Evolutionary conservation across 2,329 filamentous ascomycete species (phyloP).

Genomic region (Sarocladium strictum): DNA sequence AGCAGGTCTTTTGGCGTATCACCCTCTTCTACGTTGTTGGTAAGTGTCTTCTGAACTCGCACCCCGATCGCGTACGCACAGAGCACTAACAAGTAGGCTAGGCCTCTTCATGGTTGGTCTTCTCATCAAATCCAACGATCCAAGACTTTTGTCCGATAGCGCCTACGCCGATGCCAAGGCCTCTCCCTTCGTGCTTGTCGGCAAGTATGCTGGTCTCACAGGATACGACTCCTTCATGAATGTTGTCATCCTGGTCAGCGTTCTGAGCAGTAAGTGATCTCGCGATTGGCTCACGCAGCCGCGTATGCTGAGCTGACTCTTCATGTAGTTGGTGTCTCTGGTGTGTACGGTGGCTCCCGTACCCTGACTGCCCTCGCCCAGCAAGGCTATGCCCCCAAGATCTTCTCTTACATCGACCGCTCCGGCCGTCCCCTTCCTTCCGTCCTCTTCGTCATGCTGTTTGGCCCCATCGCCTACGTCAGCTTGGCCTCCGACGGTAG

Average conservation of each 20-base stretch:
- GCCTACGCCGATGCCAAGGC: constrained; percentile 26
- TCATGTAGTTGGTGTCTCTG: constrained; percentile 42
- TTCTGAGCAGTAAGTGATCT: constrained; percentile 22
- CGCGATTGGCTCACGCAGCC: too few relatives aligned
- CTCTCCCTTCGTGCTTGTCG: constrained; percentile 43
- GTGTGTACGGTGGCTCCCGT: constrained; percentile 46
- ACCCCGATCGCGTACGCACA: not conserved
- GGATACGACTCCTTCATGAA: constrained; percentile 45
- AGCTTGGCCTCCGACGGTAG: constrained; percentile 35
- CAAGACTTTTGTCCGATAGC: constrained; percentile 29
- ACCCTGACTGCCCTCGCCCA: constrained; percentile 46
- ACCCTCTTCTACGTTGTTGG: constrained; percentile 39
- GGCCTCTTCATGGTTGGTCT: constrained; percentile 38
- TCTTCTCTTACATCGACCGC: constrained; percentile 45
- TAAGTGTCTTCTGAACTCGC: not conserved
- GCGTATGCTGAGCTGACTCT: not conserved
- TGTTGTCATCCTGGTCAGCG: constrained; percentile 43
- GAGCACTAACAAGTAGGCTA: not conserved
- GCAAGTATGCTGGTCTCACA: constrained; percentile 37
- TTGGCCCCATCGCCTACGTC: constrained; percentile 40
- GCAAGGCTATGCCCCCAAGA: constrained; percentile 43
- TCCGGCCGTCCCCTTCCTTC: constrained; percentile 42
- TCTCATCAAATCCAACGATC: constrained; percentile 33
- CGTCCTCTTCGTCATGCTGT: constrained; percentile 34
- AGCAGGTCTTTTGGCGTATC: constrained; percentile 56